Conservation (phyloP, 208 protist species). For the Naegleria lovaniensis region DNA sequence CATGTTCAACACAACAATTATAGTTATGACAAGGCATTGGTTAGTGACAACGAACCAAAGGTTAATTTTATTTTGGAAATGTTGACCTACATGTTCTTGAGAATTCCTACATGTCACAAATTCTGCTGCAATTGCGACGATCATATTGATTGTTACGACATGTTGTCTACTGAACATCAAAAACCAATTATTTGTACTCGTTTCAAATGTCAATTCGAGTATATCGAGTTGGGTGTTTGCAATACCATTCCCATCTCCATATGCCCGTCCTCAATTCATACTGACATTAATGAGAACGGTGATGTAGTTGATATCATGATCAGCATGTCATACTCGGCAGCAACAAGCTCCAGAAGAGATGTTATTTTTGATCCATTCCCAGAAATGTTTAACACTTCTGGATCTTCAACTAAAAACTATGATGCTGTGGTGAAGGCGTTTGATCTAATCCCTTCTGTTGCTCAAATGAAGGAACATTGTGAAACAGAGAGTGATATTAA, state of each 20-base stretch:
- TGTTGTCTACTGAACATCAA: neutral
- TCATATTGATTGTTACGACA: neutral
- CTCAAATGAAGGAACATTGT: neutral
- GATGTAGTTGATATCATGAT: conserved; percentile 9
- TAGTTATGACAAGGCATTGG: neutral
- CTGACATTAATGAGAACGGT: conserved; percentile 5
- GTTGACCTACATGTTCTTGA: neutral
- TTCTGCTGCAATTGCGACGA: conserved; percentile 11
- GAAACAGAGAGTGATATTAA: neutral
- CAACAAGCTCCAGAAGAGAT: neutral
- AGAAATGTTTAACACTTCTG: neutral
- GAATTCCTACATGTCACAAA: neutral
- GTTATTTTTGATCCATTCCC: conserved; percentile 22
- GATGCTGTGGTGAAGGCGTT: neutral
- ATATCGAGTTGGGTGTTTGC: neutral
- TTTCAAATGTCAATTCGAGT: conserved; percentile 27
- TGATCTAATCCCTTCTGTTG: neutral
- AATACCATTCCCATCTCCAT: conserved; percentile 13
- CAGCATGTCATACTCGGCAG: neutral
- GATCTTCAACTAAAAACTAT: neutral
- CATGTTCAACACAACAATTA: neutral
- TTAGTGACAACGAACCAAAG: neutral
- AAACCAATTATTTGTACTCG: conserved; percentile 20
- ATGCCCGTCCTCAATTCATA: neutral
- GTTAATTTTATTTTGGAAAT: conserved; percentile 2